These are phyloP conservation scores for Mycena vitilis DNA, from an alignment of 768 basidiomycete genomes.

Conservation along the genomic window DNA sequence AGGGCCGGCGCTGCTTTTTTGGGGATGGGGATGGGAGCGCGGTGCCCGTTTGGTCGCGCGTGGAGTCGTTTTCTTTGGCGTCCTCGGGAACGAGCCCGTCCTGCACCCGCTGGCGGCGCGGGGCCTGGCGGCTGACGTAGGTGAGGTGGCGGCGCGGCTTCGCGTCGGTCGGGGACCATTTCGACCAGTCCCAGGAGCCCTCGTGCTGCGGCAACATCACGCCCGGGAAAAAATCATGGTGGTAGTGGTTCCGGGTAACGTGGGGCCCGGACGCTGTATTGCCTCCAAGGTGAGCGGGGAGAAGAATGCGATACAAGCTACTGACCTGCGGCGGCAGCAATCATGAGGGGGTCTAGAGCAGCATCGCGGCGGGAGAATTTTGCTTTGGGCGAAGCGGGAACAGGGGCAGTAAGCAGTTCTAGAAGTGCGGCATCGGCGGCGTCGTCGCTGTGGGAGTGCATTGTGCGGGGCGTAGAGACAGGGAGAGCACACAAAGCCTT, in stretches of 20 bases:
- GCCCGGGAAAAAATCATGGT: slow-evolving; percentile 81
- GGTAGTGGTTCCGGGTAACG: slow-evolving; percentile 87
- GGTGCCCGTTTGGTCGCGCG: slow-evolving; percentile 50
- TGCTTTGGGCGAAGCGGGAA: slow-evolving; percentile 52
- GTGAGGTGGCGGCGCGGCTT: slow-evolving; percentile 60
- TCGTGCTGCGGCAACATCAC: slow-evolving; percentile 64
- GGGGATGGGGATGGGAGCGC: slow-evolving; percentile 51
- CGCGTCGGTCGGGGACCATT: slow-evolving; percentile 59
- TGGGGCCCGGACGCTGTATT: slow-evolving; percentile 74
- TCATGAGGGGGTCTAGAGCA: slow-evolving; percentile 80
- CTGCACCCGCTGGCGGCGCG: slow-evolving; percentile 70
- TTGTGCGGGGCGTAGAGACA: slow-evolving; percentile 21
- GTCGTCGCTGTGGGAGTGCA: slow-evolving; percentile 35
- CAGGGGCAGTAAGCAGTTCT: slow-evolving; percentile 70
- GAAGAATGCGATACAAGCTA: background rate
- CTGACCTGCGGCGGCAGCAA: slow-evolving; percentile 69
- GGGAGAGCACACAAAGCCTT: background rate
- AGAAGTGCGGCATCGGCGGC: slow-evolving; percentile 72
- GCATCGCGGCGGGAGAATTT: slow-evolving; percentile 73
- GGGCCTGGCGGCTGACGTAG: slow-evolving; percentile 83
- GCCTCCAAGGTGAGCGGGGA: background rate
- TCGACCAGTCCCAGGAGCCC: slow-evolving; percentile 69
- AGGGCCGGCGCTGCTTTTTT: slow-evolving; percentile 57
- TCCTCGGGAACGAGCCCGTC: slow-evolving; percentile 46
- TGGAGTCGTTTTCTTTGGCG: slow-evolving; percentile 64